Conservation (phyloP, 2,329 filamentous ascomycete species). For the Alternaria sp. region DNA sequence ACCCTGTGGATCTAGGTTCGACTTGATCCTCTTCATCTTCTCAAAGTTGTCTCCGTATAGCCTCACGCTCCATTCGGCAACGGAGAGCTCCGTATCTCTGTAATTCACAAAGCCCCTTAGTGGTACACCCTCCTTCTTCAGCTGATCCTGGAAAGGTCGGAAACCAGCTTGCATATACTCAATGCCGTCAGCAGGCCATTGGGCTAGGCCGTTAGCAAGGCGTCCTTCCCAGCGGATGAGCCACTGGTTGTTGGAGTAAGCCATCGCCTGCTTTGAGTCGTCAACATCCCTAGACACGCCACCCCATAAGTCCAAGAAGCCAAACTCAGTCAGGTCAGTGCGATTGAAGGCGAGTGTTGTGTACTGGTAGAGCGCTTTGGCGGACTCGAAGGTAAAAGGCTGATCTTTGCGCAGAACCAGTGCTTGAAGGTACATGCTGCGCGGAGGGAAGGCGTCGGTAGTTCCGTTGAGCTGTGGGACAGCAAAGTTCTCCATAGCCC, state of each 20-base stretch:
- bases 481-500: constrained; percentile 18
- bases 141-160: constrained; percentile 20
- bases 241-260: constrained; percentile 28
- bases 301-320: constrained; percentile 29
- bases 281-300: constrained; percentile 18
- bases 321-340: constrained; percentile 19
- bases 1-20: constrained; percentile 12
- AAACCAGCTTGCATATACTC: constrained; percentile 25
- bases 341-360: constrained; percentile 19
- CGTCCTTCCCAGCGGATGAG: constrained; percentile 28
- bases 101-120: constrained; percentile 28
- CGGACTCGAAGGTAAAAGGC: constrained; percentile 15
- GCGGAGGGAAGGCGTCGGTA: constrained; percentile 14
- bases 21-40: constrained; percentile 22
- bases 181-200: constrained; percentile 23
- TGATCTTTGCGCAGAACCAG: constrained; percentile 16
- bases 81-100: constrained; percentile 19
- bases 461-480: constrained; percentile 14
- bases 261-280: constrained; percentile 20
- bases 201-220: constrained; percentile 5
- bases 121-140: constrained; percentile 14
- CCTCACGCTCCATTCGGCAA: constrained; percentile 23
- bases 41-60: constrained; percentile 25
- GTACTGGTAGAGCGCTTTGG: constrained; percentile 15
- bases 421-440: constrained; percentile 22